These are phyloP conservation scores for Sisymbrium irio DNA, from an alignment of 345 rosid species.

Conservation along the genomic window DNA sequence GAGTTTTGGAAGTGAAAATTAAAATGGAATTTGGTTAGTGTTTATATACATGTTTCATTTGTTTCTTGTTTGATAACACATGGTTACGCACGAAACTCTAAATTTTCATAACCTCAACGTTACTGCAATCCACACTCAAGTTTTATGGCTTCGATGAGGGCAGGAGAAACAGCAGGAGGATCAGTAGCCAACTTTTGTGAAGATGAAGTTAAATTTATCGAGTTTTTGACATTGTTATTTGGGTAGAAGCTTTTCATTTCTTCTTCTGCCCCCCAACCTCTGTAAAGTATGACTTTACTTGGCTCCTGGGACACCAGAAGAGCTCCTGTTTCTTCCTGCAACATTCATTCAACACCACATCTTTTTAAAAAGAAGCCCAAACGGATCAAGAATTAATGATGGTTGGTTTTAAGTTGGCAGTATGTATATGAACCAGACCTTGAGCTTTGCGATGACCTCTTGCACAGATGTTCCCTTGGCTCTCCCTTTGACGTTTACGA, in stretches of 20 bases:
- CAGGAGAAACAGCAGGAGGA: constrained; percentile 51
- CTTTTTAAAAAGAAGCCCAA: not conserved
- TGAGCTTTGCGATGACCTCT: constrained; percentile 76
- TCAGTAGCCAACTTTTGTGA: constrained; percentile 16
- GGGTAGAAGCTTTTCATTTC: constrained; percentile 39
- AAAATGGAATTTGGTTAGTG: too few species aligned
- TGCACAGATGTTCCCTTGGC: constrained; percentile 92
- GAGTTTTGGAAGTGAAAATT: not conserved
- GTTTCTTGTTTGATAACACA: too few species aligned
- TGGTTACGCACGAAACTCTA: too few species aligned
- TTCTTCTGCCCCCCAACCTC: constrained; percentile 81
- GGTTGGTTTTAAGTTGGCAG: not conserved
- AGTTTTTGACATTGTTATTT: constrained; percentile 22
- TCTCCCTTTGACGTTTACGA: constrained; percentile 86
- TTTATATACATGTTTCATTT: too few species aligned
- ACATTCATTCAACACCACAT: not conserved
- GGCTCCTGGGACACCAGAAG: constrained; percentile 88
- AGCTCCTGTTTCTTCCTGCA: constrained; percentile 85
- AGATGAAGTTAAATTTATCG: constrained; percentile 13
- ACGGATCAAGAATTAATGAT: not conserved
- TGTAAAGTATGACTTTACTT: constrained; percentile 77
- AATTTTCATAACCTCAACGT: too few species aligned
- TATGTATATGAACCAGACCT: constrained; percentile 46
- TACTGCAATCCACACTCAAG: constrained; percentile 66
- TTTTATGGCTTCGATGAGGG: constrained; percentile 75